Conservation (phyloP, 2,329 filamentous ascomycete genomes). For the Metarhizium guizhouense region DNA sequence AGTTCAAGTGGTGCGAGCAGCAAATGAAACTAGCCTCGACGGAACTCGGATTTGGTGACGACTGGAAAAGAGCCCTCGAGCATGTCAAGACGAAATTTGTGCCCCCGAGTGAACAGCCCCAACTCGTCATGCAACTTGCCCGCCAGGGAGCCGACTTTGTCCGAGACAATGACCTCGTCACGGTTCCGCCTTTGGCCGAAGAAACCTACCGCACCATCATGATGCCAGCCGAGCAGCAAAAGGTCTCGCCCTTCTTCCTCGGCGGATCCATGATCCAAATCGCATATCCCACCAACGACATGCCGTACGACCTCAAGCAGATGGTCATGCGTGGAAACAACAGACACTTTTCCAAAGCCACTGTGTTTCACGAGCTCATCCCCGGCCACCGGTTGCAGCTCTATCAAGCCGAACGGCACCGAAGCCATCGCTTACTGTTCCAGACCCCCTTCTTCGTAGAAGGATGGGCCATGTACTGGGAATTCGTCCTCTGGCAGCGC, state of each 20-base stretch:
- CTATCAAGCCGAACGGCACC: constrained; percentile 36
- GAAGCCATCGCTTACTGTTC: constrained; percentile 42
- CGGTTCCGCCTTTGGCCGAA: constrained; percentile 42
- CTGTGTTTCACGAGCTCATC: constrained; percentile 54
- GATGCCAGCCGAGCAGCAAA: constrained; percentile 44
- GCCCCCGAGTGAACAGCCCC: constrained; percentile 41
- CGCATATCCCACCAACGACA: constrained; percentile 44
- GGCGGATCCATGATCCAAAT: constrained; percentile 45
- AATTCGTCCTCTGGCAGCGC: constrained; percentile 47
- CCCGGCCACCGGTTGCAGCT: constrained; percentile 49
- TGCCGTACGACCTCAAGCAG: constrained; percentile 44
- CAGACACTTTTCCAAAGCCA: constrained; percentile 45
- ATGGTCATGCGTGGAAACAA: constrained; percentile 55
- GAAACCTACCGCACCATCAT: constrained; percentile 47
- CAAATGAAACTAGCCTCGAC: constrained; percentile 44
- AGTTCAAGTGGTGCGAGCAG: constrained; percentile 45
- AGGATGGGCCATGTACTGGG: constrained; percentile 56
- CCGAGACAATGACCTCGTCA: constrained; percentile 43
- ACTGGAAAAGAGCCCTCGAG: constrained; percentile 46
- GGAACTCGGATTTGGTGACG: constrained; percentile 35
- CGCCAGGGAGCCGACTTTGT: constrained; percentile 44
- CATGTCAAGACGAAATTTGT: constrained; percentile 47
- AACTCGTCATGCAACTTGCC: constrained; percentile 42
- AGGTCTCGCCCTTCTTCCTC: constrained; percentile 50
- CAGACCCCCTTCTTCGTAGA: constrained; percentile 50